Conservation (phyloP, 768 basidiomycete genomes). For the Boletus subparvulus region DNA sequence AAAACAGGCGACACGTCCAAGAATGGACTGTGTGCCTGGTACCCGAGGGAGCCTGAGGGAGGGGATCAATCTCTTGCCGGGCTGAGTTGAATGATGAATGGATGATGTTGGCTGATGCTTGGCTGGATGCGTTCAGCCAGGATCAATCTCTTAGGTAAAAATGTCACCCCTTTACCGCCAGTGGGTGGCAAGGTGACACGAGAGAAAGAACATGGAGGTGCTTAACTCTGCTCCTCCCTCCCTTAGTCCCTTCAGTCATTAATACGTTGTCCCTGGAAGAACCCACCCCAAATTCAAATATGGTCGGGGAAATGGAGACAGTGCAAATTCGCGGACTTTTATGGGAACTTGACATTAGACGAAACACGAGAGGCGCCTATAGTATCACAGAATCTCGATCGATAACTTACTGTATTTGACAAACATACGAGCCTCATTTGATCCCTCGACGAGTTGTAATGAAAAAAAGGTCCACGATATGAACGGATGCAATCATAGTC, state of each 20-base stretch:
- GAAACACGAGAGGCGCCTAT: neutral
- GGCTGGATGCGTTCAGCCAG: neutral
- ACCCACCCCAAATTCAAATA: neutral
- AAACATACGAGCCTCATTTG: neutral
- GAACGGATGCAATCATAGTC: neutral
- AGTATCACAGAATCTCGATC: conserved; percentile 1
- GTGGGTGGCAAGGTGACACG: neutral
- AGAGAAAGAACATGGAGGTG: neutral
- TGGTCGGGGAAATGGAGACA: neutral
- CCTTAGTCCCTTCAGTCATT: neutral
- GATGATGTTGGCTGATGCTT: neutral
- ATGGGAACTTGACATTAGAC: neutral
- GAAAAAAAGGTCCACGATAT: neutral
- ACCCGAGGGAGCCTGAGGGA: neutral
- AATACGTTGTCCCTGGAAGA: neutral
- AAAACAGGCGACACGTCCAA: neutral
- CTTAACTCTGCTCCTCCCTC: neutral
- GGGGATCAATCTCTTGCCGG: neutral
- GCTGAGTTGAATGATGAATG: neutral
- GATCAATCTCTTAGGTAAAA: neutral
- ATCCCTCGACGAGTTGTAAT: neutral
- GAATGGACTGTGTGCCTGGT: neutral
- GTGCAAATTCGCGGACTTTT: conserved; percentile 3
- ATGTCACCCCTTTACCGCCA: neutral
- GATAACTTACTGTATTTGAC: neutral